These are phyloP conservation scores for Saururus chinensis DNA, from an alignment of 164 flowering plant species.

Conservation along the genomic window DNA sequence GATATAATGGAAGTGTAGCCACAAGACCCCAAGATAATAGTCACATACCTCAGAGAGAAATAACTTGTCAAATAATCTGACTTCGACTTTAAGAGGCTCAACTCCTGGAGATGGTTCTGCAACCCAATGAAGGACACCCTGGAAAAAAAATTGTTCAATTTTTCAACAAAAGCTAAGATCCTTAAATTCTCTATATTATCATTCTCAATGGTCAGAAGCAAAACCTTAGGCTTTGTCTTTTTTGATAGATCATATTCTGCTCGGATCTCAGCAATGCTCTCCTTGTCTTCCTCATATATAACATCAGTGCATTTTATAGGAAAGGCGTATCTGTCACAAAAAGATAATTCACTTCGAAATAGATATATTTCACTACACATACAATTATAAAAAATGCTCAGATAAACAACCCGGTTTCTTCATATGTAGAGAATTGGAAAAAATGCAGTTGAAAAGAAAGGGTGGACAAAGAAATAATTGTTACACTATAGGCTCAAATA, in stretches of 20 bases:
- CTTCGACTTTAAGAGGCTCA: slow-evolving; percentile 80
- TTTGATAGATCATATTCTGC: slow-evolving; percentile 89
- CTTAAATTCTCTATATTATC: neutral
- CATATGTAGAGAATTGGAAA: too few relatives aligned
- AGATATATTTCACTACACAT: neutral
- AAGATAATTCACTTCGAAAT: neutral
- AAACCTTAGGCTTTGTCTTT: slow-evolving; percentile 83
- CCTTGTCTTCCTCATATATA: slow-evolving; percentile 63
- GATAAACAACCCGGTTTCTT: too few relatives aligned
- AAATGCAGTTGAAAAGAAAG: neutral
- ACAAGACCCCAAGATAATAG: neutral
- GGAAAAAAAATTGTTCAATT: slow-evolving; percentile 4
- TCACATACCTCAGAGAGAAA: slow-evolving; percentile 72
- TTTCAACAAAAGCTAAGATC: neutral
- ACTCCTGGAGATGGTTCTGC: slow-evolving; percentile 73
- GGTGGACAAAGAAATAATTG: neutral
- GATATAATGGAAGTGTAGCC: neutral
- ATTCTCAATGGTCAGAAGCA: neutral
- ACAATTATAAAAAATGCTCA: too few relatives aligned
- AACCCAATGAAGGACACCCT: slow-evolving; percentile 99
- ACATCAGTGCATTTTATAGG: slow-evolving; percentile 92
- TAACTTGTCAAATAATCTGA: slow-evolving; percentile 76
- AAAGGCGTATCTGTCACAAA: slow-evolving; percentile 63
- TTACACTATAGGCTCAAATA: neutral
- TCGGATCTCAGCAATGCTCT: slow-evolving; percentile 56